phyloP scores from a whole-genome alignment of 371 early-diverging fungal genomes.

The Haplosporangium sp. region DNA sequence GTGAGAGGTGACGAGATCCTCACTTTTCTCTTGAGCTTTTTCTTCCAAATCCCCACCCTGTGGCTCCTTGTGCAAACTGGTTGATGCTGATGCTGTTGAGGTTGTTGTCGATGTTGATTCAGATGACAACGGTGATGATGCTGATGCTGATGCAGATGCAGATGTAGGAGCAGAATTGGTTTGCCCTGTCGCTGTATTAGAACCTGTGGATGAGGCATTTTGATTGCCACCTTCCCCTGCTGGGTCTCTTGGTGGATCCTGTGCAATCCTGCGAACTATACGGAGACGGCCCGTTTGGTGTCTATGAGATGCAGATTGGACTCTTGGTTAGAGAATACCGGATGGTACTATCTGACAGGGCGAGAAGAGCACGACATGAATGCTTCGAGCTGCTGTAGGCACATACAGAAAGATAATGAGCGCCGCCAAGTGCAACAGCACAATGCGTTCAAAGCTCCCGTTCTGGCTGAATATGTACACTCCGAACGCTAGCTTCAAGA shows the following conservation, averaged over 20 bases:
- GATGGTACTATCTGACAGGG: background rate
- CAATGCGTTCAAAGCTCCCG: slow-evolving; percentile 46
- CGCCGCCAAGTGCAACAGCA: slow-evolving; percentile 38
- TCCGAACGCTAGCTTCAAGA: slow-evolving; percentile 43
- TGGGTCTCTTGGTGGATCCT: slow-evolving; percentile 4
- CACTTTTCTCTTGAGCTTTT: background rate
- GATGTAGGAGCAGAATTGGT: too few relatives aligned
- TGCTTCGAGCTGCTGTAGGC: background rate
- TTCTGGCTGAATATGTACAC: slow-evolving; percentile 52
- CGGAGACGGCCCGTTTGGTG: slow-evolving; percentile 50
- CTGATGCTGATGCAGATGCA: too few relatives aligned
- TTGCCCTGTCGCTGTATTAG: background rate
- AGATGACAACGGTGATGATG: background rate
- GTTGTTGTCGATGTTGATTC: background rate
- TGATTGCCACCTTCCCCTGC: slow-evolving; percentile 1
- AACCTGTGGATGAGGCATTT: background rate
- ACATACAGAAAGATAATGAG: slow-evolving; percentile 50
- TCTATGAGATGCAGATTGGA: too few relatives aligned
- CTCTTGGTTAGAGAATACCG: background rate
- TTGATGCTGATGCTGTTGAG: background rate
- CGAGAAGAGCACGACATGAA: background rate
- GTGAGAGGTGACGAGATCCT: background rate
- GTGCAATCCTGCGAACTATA: slow-evolving; percentile 40
- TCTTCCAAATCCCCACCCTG: background rate
- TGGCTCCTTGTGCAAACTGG: too few relatives aligned